Percentiles rank a stretch among this genome's conserved stretches.
These are phyloP conservation scores for Ascochyta clinopodiicola DNA, from an alignment of 2,329 filamentous ascomycete species.

Conservation along the genomic window DNA sequence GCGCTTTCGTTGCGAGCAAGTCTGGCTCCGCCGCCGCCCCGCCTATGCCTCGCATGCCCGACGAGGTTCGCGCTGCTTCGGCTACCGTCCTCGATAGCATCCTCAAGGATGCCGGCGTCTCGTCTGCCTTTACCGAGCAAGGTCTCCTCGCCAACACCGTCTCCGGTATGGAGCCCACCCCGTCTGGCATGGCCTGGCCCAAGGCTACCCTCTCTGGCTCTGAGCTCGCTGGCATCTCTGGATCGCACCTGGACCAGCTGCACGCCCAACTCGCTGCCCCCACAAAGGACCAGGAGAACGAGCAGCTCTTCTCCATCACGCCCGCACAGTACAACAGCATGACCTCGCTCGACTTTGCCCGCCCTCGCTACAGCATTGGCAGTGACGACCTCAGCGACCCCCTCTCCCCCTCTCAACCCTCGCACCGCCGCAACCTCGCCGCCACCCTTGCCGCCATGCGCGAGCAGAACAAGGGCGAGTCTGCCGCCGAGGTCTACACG, in stretches of 20 bases:
- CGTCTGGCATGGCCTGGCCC: conserved; percentile 47
- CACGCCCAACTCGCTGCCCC: conserved; percentile 61
- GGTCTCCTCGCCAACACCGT: conserved; percentile 61
- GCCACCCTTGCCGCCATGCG: conserved; percentile 84
- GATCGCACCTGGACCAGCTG: conserved; percentile 47
- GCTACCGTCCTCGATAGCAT: conserved; percentile 80
- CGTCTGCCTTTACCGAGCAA: conserved; percentile 45
- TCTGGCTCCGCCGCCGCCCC: conserved; percentile 72
- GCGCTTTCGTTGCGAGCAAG: conserved; percentile 93
- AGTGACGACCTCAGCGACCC: conserved; percentile 52
- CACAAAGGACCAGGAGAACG: conserved; percentile 82
- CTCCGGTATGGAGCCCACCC: conserved; percentile 47
- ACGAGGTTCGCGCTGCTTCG: conserved; percentile 80
- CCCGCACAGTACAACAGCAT: conserved; percentile 88
- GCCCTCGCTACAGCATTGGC: conserved; percentile 55
- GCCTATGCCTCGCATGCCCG: conserved; percentile 77
- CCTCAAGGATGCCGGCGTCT: conserved; percentile 78
- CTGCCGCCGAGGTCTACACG: conserved; percentile 88
- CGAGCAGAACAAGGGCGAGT: conserved; percentile 69
- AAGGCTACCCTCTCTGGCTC: conserved; percentile 47
- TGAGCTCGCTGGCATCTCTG: conserved; percentile 46
- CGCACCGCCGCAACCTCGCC: conserved; percentile 75
- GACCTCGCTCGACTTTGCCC: conserved; percentile 75
- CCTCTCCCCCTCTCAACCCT: conserved; percentile 51
- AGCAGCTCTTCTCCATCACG: conserved; percentile 86